Evolutionary conservation across 2,329 filamentous ascomycete species (phyloP).

Genomic region (Cladophialophora psammophila): DNA sequence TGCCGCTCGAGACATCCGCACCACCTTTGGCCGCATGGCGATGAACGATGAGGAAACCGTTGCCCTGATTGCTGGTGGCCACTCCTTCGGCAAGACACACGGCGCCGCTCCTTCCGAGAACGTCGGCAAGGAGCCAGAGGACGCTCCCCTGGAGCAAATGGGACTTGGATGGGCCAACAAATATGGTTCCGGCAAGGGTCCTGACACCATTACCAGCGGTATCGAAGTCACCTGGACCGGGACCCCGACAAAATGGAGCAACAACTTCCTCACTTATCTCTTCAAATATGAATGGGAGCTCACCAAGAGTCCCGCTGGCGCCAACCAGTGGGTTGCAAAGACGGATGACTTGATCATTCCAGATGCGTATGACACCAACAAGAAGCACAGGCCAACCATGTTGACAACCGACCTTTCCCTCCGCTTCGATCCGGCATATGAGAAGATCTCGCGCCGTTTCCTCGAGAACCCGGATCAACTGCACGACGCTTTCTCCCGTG

Average conservation of each 20-base stretch:
- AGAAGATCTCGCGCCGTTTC: slow-evolving; percentile 77
- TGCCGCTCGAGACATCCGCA: slow-evolving; percentile 74
- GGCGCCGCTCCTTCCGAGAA: slow-evolving; percentile 71
- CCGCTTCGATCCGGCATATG: slow-evolving; percentile 73
- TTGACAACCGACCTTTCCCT: slow-evolving; percentile 77
- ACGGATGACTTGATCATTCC: slow-evolving; percentile 71
- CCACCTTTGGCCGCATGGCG: slow-evolving; percentile 78
- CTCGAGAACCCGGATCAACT: slow-evolving; percentile 73
- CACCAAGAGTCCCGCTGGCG: slow-evolving; percentile 76
- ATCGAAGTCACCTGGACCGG: slow-evolving; percentile 82
- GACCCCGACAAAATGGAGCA: slow-evolving; percentile 78
- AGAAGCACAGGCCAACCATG: slow-evolving; percentile 79
- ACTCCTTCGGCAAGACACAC: slow-evolving; percentile 82
- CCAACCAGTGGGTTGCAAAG: slow-evolving; percentile 79
- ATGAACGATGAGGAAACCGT: slow-evolving; percentile 86
- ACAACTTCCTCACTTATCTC: slow-evolving; percentile 76
- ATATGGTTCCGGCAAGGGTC: slow-evolving; percentile 70
- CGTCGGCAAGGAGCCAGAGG: slow-evolving; percentile 72
- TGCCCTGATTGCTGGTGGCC: slow-evolving; percentile 78
- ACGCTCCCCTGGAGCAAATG: slow-evolving; percentile 68
- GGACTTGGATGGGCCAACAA: slow-evolving; percentile 77
- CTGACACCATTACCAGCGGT: slow-evolving; percentile 76
- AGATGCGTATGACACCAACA: slow-evolving; percentile 71
- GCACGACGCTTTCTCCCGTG: slow-evolving; percentile 71
- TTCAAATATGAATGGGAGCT: slow-evolving; percentile 82